Evolutionary conservation across 257 asterid genomes (phyloP), one percentile per base, ranked within the genome.

Genomic region (Paraleonurus japonicus): DNA sequence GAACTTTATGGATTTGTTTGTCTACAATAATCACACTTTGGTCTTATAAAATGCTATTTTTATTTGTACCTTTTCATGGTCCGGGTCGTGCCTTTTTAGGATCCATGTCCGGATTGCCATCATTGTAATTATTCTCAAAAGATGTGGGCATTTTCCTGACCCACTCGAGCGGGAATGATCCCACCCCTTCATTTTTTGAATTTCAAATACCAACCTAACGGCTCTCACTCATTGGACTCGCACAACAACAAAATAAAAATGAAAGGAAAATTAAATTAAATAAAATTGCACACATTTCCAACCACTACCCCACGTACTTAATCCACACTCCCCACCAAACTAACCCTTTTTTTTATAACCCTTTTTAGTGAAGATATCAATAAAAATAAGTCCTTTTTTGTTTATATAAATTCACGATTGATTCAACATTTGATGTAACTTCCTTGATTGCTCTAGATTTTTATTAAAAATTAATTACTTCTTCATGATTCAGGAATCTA

Each of bases 181-280:
- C 76, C 63, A 45, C 76, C 61, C 39, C 12, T 48, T 28, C 64
- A 19, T 37, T 10, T 70, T 84, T 88, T 76, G 87, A 86, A 86
- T 79, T 88, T 88, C 90, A 86, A 87, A 82, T 45, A 53, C 53
- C 73, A 67, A 65, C 67, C 74, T 78, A 84, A 85, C 88, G 86
- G 87, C 84, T 80, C 59, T 69, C 69, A 11, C 55, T 72, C 80
- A 61, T 75, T 59, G 83, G 73, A 72, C n/a, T n/a, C n/a, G n/a
- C 77, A 57, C 65, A 61, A 59, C 67, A 53, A 47, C 30, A 43
- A 67, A 26, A 54, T 12, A 54, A 3, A 7, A 2, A 54, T 0
- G 5, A 1, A 26, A 27, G 13, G 2, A 16, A 48, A 19, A 50
- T 50, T 5, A 50, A 17, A 50, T 51, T 2, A 51, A 53, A 33